Conservation (phyloP, 2,329 filamentous ascomycete genomes). For the Scedosporium aurantiacum region DNA sequence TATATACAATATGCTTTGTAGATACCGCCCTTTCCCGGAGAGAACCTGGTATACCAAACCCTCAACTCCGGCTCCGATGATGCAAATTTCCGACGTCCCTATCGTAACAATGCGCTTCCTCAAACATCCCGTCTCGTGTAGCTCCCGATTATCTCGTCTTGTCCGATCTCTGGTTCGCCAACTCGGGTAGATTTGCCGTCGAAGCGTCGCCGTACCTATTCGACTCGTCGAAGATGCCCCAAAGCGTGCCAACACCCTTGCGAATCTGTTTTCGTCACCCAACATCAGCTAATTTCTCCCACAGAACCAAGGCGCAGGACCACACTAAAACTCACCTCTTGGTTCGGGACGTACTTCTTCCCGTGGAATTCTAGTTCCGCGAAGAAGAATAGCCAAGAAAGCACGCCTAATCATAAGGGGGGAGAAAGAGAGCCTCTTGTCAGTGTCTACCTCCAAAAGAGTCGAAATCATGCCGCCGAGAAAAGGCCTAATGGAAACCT, state of each 20-base stretch:
- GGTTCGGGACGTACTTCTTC: conserved; percentile 28
- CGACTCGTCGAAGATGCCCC: conserved; percentile 28
- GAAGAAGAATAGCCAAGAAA: conserved; percentile 29
- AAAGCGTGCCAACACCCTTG: conserved; percentile 24
- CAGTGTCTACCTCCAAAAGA: too few species aligned
- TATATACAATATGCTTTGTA: background rate
- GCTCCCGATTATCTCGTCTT: background rate
- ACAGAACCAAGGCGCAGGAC: background rate
- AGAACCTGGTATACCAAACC: conserved; percentile 1
- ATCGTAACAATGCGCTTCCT: background rate
- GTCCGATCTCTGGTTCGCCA: background rate
- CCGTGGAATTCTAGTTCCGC: conserved; percentile 34
- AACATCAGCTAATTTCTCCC: background rate
- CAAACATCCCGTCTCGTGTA: background rate
- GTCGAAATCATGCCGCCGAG: background rate
- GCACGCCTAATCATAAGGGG: conserved; percentile 17
- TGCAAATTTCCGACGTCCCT: background rate
- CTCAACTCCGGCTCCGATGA: conserved; percentile 3
- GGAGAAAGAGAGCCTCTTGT: background rate
- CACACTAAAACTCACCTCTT: conserved; percentile 21
- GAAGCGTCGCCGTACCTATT: conserved; percentile 27
- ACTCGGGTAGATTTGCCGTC: conserved; percentile 17
- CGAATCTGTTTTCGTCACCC: conserved; percentile 19
- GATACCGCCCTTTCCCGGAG: background rate
- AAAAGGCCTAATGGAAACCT: conserved; percentile 15